Evolutionary conservation across 73 alveolate genomes (phyloP).

Genomic region (Stentor coeruleus): DNA sequence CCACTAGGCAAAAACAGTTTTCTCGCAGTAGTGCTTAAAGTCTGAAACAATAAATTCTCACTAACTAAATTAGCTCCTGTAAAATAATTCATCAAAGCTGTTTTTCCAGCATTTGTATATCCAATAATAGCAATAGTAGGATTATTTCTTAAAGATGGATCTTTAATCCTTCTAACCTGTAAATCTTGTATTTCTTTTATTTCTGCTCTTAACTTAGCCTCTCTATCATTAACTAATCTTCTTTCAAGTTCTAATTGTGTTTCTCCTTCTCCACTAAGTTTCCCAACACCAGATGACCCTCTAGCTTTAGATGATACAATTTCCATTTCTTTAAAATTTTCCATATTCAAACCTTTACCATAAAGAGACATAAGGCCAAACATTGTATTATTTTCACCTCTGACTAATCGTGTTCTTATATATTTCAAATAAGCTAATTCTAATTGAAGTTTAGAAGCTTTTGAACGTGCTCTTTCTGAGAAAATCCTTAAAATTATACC

Average conservation of each 20-base stretch:
- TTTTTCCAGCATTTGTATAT: constrained; percentile 90
- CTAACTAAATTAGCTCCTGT: constrained; percentile 55
- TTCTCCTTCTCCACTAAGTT: constrained; percentile 81
- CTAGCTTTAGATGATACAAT: constrained; percentile 74
- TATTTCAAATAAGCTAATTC: constrained; percentile 76
- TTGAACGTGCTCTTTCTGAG: constrained; percentile 72
- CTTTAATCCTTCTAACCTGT: constrained; percentile 29
- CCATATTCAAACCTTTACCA: constrained; percentile 49
- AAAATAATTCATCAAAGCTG: constrained; percentile 68
- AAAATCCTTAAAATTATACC: constrained; percentile 79
- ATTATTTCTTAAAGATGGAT: constrained; percentile 31
- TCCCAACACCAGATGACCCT: constrained; percentile 60
- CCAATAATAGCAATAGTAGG: constrained; percentile 84
- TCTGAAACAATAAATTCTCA: constrained; percentile 65
- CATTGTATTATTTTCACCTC: constrained; percentile 74
- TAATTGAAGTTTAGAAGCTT: constrained; percentile 58
- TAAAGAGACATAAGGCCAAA: constrained; percentile 52
- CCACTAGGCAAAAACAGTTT: constrained; percentile 53
- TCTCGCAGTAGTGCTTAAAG: constrained; percentile 71
- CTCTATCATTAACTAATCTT: constrained; percentile 60
- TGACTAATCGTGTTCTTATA: constrained; percentile 64
- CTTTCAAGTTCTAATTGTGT: constrained; percentile 69
- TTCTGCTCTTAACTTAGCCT: constrained; percentile 55
- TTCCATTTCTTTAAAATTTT: constrained; percentile 45
- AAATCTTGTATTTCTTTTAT: constrained; percentile 23